These are phyloP conservation scores for Phyllosticta capitalensis DNA, from an alignment of 2,329 filamentous ascomycete species.

Conservation along the genomic window DNA sequence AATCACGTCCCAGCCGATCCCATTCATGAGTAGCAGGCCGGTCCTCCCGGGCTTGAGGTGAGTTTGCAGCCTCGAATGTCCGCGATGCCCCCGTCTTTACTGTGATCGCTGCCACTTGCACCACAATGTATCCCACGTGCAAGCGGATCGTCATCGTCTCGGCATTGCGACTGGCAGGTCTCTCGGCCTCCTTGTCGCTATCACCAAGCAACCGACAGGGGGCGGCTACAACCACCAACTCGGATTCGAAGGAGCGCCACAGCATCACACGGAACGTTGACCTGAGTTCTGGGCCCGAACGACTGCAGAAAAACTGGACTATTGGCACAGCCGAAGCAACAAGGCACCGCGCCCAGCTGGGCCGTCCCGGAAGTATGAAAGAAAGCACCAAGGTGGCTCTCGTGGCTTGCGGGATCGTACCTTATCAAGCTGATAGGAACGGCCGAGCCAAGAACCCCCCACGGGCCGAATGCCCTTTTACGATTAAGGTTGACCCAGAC, in stretches of 20 bases:
- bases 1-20: not conserved
- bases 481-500: not conserved
- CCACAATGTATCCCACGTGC: not conserved
- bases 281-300: not conserved
- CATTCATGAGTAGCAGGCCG: not conserved
- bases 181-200: not conserved
- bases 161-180: not conserved
- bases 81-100: not conserved
- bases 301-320: not conserved
- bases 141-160: not conserved
- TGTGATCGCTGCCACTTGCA: not conserved
- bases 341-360: not conserved
- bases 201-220: not conserved
- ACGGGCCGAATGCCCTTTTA: not conserved
- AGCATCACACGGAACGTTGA: not conserved
- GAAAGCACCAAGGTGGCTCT: not conserved
- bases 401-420: not conserved
- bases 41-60: not conserved
- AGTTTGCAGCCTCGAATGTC: not conserved
- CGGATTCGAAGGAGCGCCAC: not conserved
- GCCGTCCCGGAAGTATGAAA: not conserved
- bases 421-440: not conserved
- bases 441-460: not conserved
- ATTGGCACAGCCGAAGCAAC: not conserved
- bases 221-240: not conserved